Percentiles rank a stretch among this genome's conserved stretches.
phyloP scores from a whole-genome alignment of 139 green algal species.

The Nannochloris sp. region DNA sequence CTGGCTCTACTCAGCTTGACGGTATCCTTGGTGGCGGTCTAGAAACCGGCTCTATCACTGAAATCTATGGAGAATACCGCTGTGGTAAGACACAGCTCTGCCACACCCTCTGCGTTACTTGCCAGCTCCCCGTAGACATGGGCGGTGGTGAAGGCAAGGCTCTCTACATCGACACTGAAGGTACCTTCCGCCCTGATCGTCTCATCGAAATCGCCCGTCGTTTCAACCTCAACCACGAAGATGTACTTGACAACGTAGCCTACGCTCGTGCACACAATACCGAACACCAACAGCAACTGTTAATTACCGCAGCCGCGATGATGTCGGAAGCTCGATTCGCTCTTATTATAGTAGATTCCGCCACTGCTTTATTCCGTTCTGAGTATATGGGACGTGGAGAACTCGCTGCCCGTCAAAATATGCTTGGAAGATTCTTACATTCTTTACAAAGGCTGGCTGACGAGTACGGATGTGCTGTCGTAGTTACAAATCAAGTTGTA shows the following conservation, averaged over 20 bases:
- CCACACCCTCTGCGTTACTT: constrained; percentile 96
- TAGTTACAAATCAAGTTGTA: constrained; percentile 98
- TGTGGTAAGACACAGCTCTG: constrained; percentile 97
- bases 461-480: constrained; percentile 92
- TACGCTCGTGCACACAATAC: constrained; percentile 98
- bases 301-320: constrained; percentile 83
- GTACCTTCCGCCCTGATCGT: constrained; percentile 85
- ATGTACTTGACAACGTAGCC: constrained; percentile 98
- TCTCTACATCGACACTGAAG: constrained; percentile 98
- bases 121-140: constrained; percentile 82
- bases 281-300: constrained; percentile 90
- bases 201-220: constrained; percentile 86
- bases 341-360: constrained; percentile 93
- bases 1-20: constrained; percentile 87
- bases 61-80: constrained; percentile 96
- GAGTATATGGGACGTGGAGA: constrained; percentile 88
- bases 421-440: constrained; percentile 82
- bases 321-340: constrained; percentile 90
- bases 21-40: constrained; percentile 88
- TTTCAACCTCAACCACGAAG: constrained; percentile 73
- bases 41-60: constrained; percentile 96
- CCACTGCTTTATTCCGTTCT: constrained; percentile 82
- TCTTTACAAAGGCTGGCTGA: constrained; percentile 82
- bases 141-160: constrained; percentile 95
- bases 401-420: constrained; percentile 79